These are phyloP conservation scores for Erucastrum elatum DNA, from an alignment of 345 rosid species.

Conservation along the genomic window DNA sequence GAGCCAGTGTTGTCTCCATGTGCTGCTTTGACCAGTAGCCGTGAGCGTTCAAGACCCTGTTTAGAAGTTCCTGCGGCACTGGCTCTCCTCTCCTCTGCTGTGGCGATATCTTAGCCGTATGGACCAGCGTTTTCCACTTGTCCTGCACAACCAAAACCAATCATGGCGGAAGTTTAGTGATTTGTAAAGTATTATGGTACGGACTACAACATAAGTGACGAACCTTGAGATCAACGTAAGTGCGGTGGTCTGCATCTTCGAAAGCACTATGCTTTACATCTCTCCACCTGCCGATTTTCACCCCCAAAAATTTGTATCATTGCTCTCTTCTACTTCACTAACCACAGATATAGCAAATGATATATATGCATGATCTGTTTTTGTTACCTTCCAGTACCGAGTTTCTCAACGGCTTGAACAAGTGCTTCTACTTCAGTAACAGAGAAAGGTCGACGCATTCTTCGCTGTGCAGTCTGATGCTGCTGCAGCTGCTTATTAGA, in stretches of 20 bases:
- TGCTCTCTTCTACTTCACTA: not conserved
- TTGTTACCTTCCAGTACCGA: slow-evolving; percentile 89
- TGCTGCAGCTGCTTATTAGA: slow-evolving; percentile 52
- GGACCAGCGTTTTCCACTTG: slow-evolving; percentile 96
- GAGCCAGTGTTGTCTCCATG: not conserved
- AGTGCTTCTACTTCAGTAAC: slow-evolving; percentile 95
- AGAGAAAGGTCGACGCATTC: slow-evolving; percentile 99
- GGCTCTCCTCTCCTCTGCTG: slow-evolving; percentile 97
- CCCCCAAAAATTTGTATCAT: not conserved
- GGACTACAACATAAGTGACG: not conserved
- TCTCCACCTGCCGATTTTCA: slow-evolving; percentile 69
- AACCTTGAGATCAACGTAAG: slow-evolving; percentile 97
- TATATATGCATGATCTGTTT: not conserved
- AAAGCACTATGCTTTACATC: slow-evolving; percentile 85
- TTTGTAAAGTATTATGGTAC: not conserved
- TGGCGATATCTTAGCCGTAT: slow-evolving; percentile 91
- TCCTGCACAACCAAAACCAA: slow-evolving; percentile 56
- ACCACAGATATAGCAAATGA: not conserved
- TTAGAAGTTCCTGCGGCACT: slow-evolving; percentile 84
- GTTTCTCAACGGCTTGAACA: slow-evolving; percentile 92
- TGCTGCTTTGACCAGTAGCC: slow-evolving; percentile 75
- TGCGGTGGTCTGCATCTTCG: slow-evolving; percentile 83
- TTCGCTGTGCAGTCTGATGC: slow-evolving; percentile 61
- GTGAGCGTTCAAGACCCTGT: slow-evolving; percentile 75
- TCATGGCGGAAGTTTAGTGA: not conserved